Base-by-base conservation (phyloP, 345 rosid genomes). In the Sonneratia alba region DNA sequence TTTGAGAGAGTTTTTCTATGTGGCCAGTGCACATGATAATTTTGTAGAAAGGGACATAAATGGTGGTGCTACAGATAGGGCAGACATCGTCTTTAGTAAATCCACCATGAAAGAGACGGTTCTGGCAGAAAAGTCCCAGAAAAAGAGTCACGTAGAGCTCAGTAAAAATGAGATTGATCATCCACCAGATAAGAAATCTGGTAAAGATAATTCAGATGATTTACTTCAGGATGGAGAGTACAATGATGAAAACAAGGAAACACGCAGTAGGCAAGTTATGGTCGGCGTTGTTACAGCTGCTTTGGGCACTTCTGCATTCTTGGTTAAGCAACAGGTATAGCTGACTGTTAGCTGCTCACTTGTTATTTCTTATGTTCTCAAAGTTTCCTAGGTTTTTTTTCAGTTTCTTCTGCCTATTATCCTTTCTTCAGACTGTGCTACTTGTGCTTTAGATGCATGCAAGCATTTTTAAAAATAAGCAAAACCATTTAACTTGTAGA, bases 251-350 rank as follows among this genome's bases (percentile, higher is more conserved):
- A 67, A 73, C 37, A 78, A 80, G 69, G 78, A 59, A 77, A 68
- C 73, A 57, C 75, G 71, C 43, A 88, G 73, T 71, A 87, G 81
- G 24, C 70, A 70, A 76, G 86, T 87, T 64, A 84, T 91, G 96
- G 90, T 81, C 74, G 96, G 97, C 81, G 93, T 94, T 76, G 81
- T 90, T 66, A 86, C 92, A 63, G 97, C 93, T 80, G 99, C 98
- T 71, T 74, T 94, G 72, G 98, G 98, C 75, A 92, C 97, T 72
- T 90, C 98, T 72, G 91, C 97, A 67, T 82, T 90, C 55, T 82
- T 94, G 56, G 85, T 81, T 71, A 85, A 84, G 69, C 77, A 84
- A 70, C 81, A 85, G 91, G 99, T 94, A 86, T 7, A 48, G 74
- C 6, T 4, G 0, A 42, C 45, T 42, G 6, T 72, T 73, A 19